A percentile compares a stretch with the other conserved stretches of the same genome.
These are phyloP conservation scores for Phytopythium helicoides DNA, from an alignment of 352 stramenopile genomes.

Conservation along the genomic window DNA sequence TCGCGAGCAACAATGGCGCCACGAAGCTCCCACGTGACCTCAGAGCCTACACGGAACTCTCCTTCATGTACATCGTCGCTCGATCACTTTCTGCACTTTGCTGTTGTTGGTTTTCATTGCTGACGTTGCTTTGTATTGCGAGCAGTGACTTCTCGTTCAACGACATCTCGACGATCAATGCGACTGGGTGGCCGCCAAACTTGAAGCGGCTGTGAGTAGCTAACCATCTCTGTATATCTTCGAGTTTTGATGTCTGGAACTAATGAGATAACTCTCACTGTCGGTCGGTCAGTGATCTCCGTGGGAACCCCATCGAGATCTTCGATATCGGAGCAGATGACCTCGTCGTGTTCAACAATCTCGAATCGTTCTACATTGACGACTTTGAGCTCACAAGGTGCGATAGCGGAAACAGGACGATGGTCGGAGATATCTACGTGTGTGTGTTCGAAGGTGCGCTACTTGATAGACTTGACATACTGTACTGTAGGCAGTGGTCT, in stretches of 20 bases:
- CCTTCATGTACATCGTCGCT: conserved; percentile 4
- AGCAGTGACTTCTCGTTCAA: conserved; percentile 23
- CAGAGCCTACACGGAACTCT: background rate
- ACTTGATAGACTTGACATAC: no score
- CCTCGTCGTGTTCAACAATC: conserved; percentile 7
- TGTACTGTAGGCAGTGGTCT: no score
- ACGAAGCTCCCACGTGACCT: background rate
- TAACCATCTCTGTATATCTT: background rate
- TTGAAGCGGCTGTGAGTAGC: conserved; percentile 11
- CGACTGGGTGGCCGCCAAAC: conserved; percentile 13
- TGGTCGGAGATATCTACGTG: background rate
- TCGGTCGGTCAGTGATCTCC: conserved; percentile 10
- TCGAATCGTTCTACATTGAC: background rate
- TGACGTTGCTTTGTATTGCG: no score
- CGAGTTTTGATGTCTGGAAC: no score
- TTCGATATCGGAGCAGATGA: conserved; percentile 18
- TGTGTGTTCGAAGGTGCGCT: no score
- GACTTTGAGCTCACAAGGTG: background rate
- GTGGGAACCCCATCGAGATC: conserved; percentile 16
- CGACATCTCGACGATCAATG: conserved; percentile 11
- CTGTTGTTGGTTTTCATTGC: no score
- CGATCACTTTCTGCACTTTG: background rate
- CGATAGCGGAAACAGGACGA: background rate
- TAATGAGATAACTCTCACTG: no score
- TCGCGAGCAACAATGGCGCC: conserved; percentile 4